Evolutionary conservation across 352 stramenopile genomes (phyloP), one percentile per base, ranked within the genome.

Genomic region (Phytophthora brassicae): DNA sequence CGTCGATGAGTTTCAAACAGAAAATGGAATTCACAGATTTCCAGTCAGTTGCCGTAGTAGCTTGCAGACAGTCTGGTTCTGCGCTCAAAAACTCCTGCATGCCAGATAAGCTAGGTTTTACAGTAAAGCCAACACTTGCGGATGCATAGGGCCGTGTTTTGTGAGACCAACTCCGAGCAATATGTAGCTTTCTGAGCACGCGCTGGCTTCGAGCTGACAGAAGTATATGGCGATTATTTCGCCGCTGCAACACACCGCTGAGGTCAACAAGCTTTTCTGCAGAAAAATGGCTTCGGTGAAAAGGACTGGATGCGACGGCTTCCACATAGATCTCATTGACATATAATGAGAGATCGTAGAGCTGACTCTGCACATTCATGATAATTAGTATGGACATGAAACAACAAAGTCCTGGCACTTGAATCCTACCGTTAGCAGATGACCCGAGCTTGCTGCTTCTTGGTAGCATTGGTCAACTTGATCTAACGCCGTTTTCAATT

Each of bases 261-360:
- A 89, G 57, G 11, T 64, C 12, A 2, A 2, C 19, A 1, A 83
- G 56, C 11, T 76, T 61, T 20, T 61, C 44, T 8, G 66, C 46
- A 12, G 53, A 47, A 12, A 67, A 75, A 2, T 48, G 19, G 14
- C 8, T 45, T 6, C 20, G 29, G 36, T 72, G 64, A 44, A 84
- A 86, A 9, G 77, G 75, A 20, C 68, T 83, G 17, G 59, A 77
- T 1, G 68, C 74, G 4, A 86, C n/a, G 1, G 75, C 70, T 8
- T 89, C 75, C 11, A 85, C 67, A 16, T 81, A 79, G 3, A 79
- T 36, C 33, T 86, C 77, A 35, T 74, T 63, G 3, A 77, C 45
- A 8, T 68, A 65, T 6, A 74, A 14, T 19, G 68, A 54, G 3
- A 77, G 16, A 42, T 85, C 78, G 12, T 73, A 72, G 6, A 88